Conservation (phyloP, 2,329 filamentous ascomycete genomes). For the Colletotrichum sp. region DNA sequence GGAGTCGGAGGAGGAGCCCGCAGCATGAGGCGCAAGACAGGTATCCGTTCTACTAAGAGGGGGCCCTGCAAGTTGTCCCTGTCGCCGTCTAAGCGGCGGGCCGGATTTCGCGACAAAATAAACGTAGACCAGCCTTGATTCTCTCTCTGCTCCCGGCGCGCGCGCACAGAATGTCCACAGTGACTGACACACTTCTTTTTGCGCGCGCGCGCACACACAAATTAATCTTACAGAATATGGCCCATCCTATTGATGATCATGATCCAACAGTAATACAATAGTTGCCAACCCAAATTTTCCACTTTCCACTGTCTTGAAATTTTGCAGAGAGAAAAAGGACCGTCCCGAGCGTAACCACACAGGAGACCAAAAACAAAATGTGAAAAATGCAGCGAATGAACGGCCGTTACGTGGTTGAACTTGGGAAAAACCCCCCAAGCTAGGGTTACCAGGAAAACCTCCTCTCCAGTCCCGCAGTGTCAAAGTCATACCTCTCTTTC, state of each 20-base stretch:
- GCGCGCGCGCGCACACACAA: not conserved
- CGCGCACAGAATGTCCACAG: conserved; percentile 3
- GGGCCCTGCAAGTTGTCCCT: not conserved
- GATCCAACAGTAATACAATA: not conserved
- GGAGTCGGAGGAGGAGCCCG: not conserved
- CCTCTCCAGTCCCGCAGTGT: conserved; percentile 14
- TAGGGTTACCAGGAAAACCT: conserved; percentile 6
- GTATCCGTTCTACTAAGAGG: not conserved
- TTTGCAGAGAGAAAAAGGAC: not conserved
- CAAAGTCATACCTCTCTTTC: not conserved
- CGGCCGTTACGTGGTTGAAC: conserved; percentile 21
- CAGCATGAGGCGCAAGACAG: not conserved
- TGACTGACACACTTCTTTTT: not conserved
- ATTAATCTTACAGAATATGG: conserved; percentile 5
- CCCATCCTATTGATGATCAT: not conserved
- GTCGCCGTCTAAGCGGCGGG: conserved; percentile 10
- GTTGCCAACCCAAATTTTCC: not conserved
- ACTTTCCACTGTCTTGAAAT: not conserved
- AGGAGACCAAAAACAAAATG: not conserved
- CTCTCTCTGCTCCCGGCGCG: not conserved
- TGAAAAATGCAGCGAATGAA: conserved; percentile 16
- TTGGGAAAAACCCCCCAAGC: conserved; percentile 3
- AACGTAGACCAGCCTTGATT: not conserved
- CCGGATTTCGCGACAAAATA: not conserved
- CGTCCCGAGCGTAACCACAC: not conserved